Evolutionary conservation across 306 rosid genomes (phyloP).

Genomic region (Betula pendula): DNA sequence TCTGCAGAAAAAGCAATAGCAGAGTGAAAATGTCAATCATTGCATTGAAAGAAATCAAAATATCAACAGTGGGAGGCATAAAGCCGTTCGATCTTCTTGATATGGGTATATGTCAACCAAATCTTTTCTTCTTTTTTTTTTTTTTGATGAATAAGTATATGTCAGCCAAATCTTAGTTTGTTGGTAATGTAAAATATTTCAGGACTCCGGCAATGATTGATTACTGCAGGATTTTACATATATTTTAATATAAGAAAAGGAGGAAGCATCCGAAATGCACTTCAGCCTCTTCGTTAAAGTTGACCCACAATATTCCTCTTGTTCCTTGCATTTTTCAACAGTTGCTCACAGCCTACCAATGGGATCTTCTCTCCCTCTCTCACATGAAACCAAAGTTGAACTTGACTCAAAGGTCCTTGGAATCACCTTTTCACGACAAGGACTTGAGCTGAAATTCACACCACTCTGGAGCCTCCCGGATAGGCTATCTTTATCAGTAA

Average conservation of each 20-base stretch:
- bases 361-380: neutral
- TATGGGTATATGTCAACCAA: neutral
- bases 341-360: neutral
- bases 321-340: neutral
- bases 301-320: neutral
- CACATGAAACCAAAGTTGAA: neutral
- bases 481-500: constrained; percentile 24
- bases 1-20: constrained; percentile 37
- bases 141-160: too few relatives aligned
- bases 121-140: too few relatives aligned
- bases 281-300: neutral
- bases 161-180: neutral
- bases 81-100: neutral
- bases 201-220: neutral
- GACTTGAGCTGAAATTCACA: constrained; percentile 24
- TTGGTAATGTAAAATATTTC: neutral
- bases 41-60: constrained; percentile 9
- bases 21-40: constrained; percentile 10
- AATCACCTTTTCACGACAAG: constrained; percentile 48
- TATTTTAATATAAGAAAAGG: neutral
- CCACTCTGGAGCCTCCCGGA: constrained; percentile 31
- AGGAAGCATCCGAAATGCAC: neutral
- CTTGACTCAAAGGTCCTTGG: neutral
- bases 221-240: neutral
- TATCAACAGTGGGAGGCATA: neutral